A percentile compares a stretch with the other conserved stretches of the same genome.
Conservation (phyloP, 2,329 filamentous ascomycete species). For the Penicillium sp. region DNA sequence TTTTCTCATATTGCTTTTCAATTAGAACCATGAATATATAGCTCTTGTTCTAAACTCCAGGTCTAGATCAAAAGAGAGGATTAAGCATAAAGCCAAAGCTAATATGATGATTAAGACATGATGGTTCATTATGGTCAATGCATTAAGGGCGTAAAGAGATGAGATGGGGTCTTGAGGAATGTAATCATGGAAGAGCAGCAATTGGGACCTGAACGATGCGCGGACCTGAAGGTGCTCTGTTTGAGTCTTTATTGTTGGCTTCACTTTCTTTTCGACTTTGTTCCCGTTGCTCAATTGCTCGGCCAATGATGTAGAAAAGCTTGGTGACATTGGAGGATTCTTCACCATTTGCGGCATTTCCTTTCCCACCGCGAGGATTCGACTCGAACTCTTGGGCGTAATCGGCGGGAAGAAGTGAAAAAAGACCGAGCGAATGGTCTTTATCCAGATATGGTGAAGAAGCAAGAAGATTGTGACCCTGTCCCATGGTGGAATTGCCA, state of each 20-base stretch:
- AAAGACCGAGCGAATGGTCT: constrained; percentile 21
- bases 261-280: constrained; percentile 10
- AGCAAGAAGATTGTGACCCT: constrained; percentile 8
- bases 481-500: constrained; percentile 11
- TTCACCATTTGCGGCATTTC: no score
- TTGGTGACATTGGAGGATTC: constrained; percentile 14
- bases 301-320: constrained; percentile 8
- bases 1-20: no score
- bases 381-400: constrained; percentile 11
- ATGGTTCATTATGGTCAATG: not conserved
- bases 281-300: constrained; percentile 15
- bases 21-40: not conserved
- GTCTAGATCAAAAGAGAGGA: not conserved
- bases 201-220: constrained; percentile 17
- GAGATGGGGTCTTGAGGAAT: not conserved
- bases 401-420: constrained; percentile 21
- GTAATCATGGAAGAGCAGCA: constrained; percentile 13
- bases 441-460: constrained; percentile 15
- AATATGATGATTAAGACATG: not conserved
- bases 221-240: constrained; percentile 6
- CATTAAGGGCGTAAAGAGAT: not conserved
- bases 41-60: not conserved
- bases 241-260: not conserved
- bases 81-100: not conserved
- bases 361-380: no score